Base-by-base conservation (phyloP, 768 basidiomycete genomes). In the Leccinum boreale region DNA sequence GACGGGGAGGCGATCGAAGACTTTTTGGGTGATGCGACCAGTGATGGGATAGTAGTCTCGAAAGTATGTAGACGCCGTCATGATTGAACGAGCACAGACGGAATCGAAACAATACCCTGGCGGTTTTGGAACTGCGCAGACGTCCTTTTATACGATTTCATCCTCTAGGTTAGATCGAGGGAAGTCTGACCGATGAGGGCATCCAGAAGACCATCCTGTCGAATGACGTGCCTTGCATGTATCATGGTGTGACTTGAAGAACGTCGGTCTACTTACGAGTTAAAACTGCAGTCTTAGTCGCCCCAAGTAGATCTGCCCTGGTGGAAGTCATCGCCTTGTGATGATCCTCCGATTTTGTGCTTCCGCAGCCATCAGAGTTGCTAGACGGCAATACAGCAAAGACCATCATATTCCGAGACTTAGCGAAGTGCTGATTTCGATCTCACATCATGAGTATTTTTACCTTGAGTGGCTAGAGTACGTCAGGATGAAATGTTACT, bases 1-100 rank as follows among this genome's bases (percentile, higher is more conserved):
- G 51, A 71, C 53, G 10, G 63, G 57, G 31, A 71, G 50, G 54
- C 69, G 69, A 36, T 67, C 61, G 35, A 61, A 66, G 28, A 50
- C 35, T 19, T 50, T 54, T 12, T 61, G 52, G n/a, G 59, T 59
- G 44, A 56, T 59, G 28, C 63, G 58, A 52, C 69, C 69, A 6
- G 52, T 52, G 31, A 70, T 24, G 35, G 70, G 63, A 50, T 67
- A 67, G 51, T 58, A 59, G 58, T 59, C 55, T 51, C 29, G 50
- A 33, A 39, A 23, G 3, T n/a, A 17, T 19, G 45, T 14, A 21
- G 49, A 44, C 17, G 17, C 14, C 55, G 53, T 58, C 17, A 31
- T 29, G 9, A 14, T 6, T 45, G 44, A 15, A 12, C 23, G 29
- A 33, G 21, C 36, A 15, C 28, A 46, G 28, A 53, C 12, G 26